A percentile compares a stretch with the other conserved stretches of the same genome.
These are phyloP conservation scores for Astragalus membranaceus DNA, from an alignment of 306 rosid genomes.

Conservation along the genomic window DNA sequence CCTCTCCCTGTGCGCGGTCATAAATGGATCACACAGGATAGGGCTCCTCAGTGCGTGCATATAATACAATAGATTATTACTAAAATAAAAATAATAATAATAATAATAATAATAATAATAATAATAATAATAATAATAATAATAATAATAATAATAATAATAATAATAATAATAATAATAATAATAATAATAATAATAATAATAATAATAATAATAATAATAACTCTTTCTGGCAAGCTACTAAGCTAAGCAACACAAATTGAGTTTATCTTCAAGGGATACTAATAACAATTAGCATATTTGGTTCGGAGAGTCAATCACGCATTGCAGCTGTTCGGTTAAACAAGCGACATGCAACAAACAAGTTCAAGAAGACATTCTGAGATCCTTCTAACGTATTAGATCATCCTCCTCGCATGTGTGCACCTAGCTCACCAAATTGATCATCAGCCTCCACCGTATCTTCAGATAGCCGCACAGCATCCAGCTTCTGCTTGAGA, in stretches of 20 bases:
- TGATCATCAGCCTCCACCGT: conserved; percentile 93
- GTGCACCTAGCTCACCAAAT: conserved; percentile 96
- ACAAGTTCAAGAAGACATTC: conserved; percentile 23
- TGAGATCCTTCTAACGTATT: background rate
- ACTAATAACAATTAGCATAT: conserved; percentile 12
- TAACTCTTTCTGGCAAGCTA: background rate
- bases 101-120: no score
- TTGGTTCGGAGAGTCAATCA: conserved; percentile 5
- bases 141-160: no score
- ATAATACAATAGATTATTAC: background rate
- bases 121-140: no score
- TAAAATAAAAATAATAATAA: no score
- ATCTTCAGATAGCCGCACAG: conserved; percentile 87
- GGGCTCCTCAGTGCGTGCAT: background rate
- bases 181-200: no score
- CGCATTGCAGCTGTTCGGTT: conserved; percentile 20
- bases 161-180: no score
- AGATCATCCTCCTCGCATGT: conserved; percentile 88
- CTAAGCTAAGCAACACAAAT: background rate
- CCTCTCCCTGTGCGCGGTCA: background rate
- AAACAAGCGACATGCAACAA: conserved; percentile 10
- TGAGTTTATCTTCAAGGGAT: background rate
- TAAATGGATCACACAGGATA: no score
- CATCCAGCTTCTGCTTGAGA: conserved; percentile 88
- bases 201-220: no score